Evolutionary conservation across 768 basidiomycete species (phyloP), one percentile per base, ranked within the genome.

Genomic region (Coprinopsis cinerea): DNA sequence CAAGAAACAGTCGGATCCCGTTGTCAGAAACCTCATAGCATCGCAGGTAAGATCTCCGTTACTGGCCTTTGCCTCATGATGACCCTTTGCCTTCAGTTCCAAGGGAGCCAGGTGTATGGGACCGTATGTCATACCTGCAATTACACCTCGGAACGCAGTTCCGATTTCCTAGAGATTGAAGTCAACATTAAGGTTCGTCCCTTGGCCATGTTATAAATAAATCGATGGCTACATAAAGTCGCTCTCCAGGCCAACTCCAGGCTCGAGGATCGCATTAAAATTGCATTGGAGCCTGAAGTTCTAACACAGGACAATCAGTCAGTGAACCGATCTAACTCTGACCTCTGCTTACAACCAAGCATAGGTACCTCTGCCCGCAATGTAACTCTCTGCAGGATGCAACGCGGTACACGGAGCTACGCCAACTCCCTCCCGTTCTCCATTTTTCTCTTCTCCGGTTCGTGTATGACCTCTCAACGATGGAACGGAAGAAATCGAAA

Each of bases 371-470:
- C 27, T 98, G 95, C 61, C 77, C 86, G 3, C 68, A 67, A 20
- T 98, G 95, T 61, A 70, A 82, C 36, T 65, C 64, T 20, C 75
- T 91, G 7, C 83, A 85, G 62, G 80, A 91, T 51, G 95, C 95
- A 4, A 83, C 77, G 15, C 82, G 95, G 6, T 83, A 83, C 55
- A 83, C 83, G 1, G 76, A 84, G 57, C 66, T 95, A 13, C 74
- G 73, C 22, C 62, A 74, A 46, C 75, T 96, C 4, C 95, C 95
- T 1, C 90, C 91, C 0, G 85, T 93, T 4, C 74, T 97, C 1
- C 91, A 98, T 65, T 85, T 98, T 58, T 92, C 92, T 18, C 67
- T 97, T 45, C 77, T 95, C 49, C 88, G 95, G n/a, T 98, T 98
- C 65, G 82, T 90, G 24, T 98, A 87, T 58, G 90, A 94, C 66